phyloP scores from a whole-genome alignment of 169 alveolate genomes.

The Plasmodium malariae region DNA sequence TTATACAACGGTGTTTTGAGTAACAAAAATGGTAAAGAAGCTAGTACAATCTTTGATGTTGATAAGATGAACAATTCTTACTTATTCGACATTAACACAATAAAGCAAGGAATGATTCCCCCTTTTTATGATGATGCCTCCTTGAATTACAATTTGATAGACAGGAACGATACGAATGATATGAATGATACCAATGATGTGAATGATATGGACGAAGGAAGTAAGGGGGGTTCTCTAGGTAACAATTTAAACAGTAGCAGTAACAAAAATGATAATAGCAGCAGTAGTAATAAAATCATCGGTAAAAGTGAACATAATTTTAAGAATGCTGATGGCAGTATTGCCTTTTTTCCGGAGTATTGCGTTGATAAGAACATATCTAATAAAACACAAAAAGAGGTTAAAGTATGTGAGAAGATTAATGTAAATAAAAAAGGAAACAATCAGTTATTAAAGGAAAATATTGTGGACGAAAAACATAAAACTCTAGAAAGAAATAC shows the following conservation, averaged over 20 bases:
- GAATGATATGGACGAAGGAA: not conserved
- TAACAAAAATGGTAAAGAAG: not conserved
- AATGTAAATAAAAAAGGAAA: not conserved
- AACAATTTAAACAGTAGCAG: not conserved
- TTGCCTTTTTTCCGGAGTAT: not conserved
- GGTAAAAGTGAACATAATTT: not conserved
- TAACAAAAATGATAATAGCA: not conserved
- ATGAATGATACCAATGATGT: not conserved
- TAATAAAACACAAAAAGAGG: not conserved
- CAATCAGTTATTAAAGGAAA: not conserved
- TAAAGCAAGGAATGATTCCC: constrained; percentile 17
- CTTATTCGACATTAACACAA: constrained; percentile 22
- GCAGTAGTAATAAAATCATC: not conserved
- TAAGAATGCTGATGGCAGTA: not conserved
- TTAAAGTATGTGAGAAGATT: too few species aligned
- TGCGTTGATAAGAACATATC: not conserved
- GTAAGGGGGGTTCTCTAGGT: not conserved
- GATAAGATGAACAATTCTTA: constrained; percentile 38
- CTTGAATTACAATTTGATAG: constrained; percentile 33
- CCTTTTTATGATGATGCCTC: constrained; percentile 2
- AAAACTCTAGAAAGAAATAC: constrained; percentile 4
- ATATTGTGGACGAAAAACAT: not conserved
- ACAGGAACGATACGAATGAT: not conserved
- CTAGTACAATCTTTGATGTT: constrained; percentile 3
- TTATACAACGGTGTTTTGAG: not conserved